A percentile compares a stretch with the other conserved stretches of the same genome.
Evolutionary conservation across 2,329 filamentous ascomycete genomes (phyloP).

Genomic region (Neopestalotiopsis clavispora): DNA sequence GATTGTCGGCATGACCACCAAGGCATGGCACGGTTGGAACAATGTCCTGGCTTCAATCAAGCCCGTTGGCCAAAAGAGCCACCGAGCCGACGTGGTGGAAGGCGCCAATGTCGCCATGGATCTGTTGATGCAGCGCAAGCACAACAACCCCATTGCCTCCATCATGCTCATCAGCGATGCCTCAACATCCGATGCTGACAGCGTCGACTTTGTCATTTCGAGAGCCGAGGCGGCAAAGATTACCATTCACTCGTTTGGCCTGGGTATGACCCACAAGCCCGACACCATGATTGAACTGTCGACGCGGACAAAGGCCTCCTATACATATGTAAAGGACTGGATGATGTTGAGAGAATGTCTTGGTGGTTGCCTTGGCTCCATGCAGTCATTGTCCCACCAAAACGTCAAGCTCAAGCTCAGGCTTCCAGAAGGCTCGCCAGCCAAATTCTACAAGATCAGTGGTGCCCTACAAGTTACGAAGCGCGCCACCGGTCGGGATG

Average conservation of each 20-base stretch:
- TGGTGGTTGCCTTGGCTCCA: slow-evolving; percentile 86
- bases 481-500: slow-evolving; percentile 90
- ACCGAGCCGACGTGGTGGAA: slow-evolving; percentile 95
- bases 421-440: slow-evolving; percentile 92
- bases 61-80: slow-evolving; percentile 94
- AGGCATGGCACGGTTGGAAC: slow-evolving; percentile 90
- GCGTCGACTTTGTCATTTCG: slow-evolving; percentile 96
- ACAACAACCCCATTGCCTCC: slow-evolving; percentile 91
- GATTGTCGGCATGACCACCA: slow-evolving; percentile 97
- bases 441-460: slow-evolving; percentile 98
- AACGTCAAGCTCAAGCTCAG: slow-evolving; percentile 96
- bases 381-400: slow-evolving; percentile 96
- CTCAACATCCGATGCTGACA: slow-evolving; percentile 90
- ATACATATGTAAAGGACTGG: slow-evolving; percentile 99
- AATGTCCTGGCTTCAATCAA: slow-evolving; percentile 86
- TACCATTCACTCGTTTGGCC: slow-evolving; percentile 92
- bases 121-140: slow-evolving; percentile 94
- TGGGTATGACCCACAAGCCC: slow-evolving; percentile 96
- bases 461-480: slow-evolving; percentile 96
- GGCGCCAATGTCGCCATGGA: slow-evolving; percentile 99
- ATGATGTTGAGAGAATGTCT: slow-evolving; percentile 99
- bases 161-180: slow-evolving; percentile 98
- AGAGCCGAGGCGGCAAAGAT: slow-evolving; percentile 97
- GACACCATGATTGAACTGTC: slow-evolving; percentile 99
- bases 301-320: slow-evolving; percentile 92